Evolutionary conservation across 2,329 filamentous ascomycete species (phyloP).

Genomic region (Paraconiothyrium sp.): DNA sequence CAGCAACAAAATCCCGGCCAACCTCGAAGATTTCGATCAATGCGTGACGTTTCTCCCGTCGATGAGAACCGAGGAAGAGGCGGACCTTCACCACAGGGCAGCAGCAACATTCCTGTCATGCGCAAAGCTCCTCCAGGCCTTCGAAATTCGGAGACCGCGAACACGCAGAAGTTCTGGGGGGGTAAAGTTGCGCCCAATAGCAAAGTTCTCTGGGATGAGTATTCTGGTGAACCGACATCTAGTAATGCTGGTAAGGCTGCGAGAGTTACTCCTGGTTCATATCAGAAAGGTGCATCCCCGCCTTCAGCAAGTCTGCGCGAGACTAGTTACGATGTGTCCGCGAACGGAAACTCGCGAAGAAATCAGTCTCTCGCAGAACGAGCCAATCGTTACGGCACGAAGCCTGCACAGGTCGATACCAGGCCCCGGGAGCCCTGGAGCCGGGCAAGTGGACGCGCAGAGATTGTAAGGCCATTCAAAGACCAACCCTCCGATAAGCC

Average conservation of each 20-base stretch:
- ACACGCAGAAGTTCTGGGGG: slow-evolving; percentile 48
- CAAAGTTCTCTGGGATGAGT: slow-evolving; percentile 68
- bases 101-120: slow-evolving; percentile 46
- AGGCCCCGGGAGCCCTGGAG: slow-evolving; percentile 67
- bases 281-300: slow-evolving; percentile 31
- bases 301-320: slow-evolving; percentile 22
- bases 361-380: slow-evolving; percentile 44
- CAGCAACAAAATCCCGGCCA: slow-evolving; percentile 24
- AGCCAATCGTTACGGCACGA: slow-evolving; percentile 36
- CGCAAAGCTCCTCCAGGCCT: slow-evolving; percentile 41
- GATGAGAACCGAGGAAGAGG: slow-evolving; percentile 43
- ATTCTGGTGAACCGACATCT: slow-evolving; percentile 72
- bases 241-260: slow-evolving; percentile 62
- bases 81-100: slow-evolving; percentile 18
- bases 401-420: slow-evolving; percentile 54
- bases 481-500: slow-evolving; percentile 67
- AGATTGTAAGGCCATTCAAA: slow-evolving; percentile 70
- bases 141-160: slow-evolving; percentile 28
- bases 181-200: slow-evolving; percentile 47
- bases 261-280: slow-evolving; percentile 64
- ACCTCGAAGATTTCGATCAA: slow-evolving; percentile 43
- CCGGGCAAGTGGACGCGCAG: slow-evolving; percentile 74
- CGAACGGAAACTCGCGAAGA: slow-evolving; percentile 35
- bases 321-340: slow-evolving; percentile 48
- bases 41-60: slow-evolving; percentile 52